Base-by-base conservation (phyloP, 2,329 filamentous ascomycete genomes). In the Exserohilum turcica region DNA sequence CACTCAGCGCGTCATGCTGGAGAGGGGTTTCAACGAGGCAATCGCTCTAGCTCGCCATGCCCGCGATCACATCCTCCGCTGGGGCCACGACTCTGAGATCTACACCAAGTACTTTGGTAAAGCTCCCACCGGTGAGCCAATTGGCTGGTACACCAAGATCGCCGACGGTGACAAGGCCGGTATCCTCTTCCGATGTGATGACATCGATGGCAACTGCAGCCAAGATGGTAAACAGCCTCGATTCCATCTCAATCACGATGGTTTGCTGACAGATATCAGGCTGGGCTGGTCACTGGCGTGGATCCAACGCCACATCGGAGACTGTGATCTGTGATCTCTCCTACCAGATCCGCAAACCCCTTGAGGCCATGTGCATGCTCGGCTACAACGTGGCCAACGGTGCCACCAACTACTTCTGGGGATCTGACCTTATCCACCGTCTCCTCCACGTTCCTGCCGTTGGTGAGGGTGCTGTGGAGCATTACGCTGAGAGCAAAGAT, bases 251-350 rank as follows among this genome's bases (percentile, higher is more conserved):
- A 27, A 16, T 13, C 2, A 1, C 4, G 6, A 2, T 43, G 10
- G 8, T 12, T 48, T 16, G 43, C 45, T 51, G 29, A 56, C 45
- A 45, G 31, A 16, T 7, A 9, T 5, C 29, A 88, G 85, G 77
- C 45, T 89, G 82, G 81, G 87, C 78, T 39, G 87, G 87, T 29
- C 86, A 90, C 76, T 88, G 83, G 83, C 83, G 87, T 48, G 86
- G 86, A 37, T 65, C 71, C 21, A 89, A 89, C 56, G 86, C 81
- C 2, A 85, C 85, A 2, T 73, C 79, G 0, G 86, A 90, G 72
- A 90, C 86, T 2, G 87, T 89, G 59, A 89, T 90, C 71, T 90
- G 87, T 73, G 79, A 81, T 5, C 76, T 83, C 1, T 88, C 85
- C 1, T 90, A 84, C 71, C 55, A 62, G 32, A 79, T 78, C 40